phyloP scores from a whole-genome alignment of 2,329 filamentous ascomycete species.

The Verticillium zaregamsianum region DNA sequence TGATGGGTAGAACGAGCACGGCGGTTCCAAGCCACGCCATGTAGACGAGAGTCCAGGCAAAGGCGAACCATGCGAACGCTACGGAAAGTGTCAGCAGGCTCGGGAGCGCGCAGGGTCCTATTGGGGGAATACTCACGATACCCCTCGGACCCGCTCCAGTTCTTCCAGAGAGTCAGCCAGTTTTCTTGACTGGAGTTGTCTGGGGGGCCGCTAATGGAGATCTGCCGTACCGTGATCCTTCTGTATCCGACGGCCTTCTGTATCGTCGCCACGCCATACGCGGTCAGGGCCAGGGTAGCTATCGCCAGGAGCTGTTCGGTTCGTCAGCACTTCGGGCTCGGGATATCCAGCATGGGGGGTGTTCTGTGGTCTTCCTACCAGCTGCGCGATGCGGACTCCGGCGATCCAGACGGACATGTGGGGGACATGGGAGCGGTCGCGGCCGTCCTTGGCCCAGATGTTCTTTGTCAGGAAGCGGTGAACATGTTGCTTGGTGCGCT shows the following conservation, averaged over 20 bases:
- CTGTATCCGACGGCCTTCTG: conserved; percentile 12
- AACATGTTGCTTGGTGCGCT: conserved; percentile 1
- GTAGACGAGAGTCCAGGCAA: conserved; percentile 14
- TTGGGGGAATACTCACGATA: conserved; percentile 11
- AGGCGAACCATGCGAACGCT: conserved; percentile 14
- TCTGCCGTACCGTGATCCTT: conserved; percentile 13
- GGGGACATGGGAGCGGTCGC: conserved; percentile 12
- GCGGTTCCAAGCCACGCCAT: conserved; percentile 13
- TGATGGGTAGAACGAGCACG: conserved; percentile 10
- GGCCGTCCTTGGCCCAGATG: conserved; percentile 14
- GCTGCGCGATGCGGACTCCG: conserved; percentile 10
- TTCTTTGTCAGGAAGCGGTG: conserved; percentile 11
- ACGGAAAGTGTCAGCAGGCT: background rate
- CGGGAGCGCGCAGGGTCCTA: background rate
- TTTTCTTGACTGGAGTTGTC: background rate
- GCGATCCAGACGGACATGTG: conserved; percentile 14
- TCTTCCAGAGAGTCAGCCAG: conserved; percentile 8
- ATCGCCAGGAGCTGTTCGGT: conserved; percentile 7
- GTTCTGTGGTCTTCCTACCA: conserved; percentile 7
- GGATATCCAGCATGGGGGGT: rapidly evolving
- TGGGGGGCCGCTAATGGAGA: background rate
- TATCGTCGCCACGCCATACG: conserved; percentile 12
- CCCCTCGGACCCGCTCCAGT: conserved; percentile 13
- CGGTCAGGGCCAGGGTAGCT: conserved; percentile 12
- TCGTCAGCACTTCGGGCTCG: background rate